phyloP scores from a whole-genome alignment of 768 basidiomycete species.

The Termitomyces sp. region DNA sequence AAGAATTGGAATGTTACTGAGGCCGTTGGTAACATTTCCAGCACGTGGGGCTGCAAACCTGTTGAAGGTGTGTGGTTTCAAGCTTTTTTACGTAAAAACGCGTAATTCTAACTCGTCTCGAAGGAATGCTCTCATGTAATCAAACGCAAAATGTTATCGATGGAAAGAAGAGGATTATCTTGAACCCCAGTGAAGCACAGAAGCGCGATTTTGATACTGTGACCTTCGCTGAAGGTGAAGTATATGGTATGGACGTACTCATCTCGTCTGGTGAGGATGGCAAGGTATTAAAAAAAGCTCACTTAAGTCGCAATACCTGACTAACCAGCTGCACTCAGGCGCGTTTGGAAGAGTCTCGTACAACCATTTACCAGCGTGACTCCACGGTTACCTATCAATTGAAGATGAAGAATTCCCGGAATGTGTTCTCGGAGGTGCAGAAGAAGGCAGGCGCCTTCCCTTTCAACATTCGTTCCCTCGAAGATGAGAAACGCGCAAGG shows the following conservation, averaged over 20 bases:
- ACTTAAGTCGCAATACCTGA: not conserved
- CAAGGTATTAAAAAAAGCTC: conserved; percentile 52
- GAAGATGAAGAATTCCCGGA: conserved; percentile 96
- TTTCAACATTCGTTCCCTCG: conserved; percentile 90
- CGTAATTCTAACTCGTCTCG: conserved; percentile 5
- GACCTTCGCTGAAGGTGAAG: conserved; percentile 89
- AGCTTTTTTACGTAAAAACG: conserved; percentile 14
- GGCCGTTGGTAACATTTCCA: conserved; percentile 67
- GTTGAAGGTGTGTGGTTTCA: conserved; percentile 68
- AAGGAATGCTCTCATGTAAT: conserved; percentile 94
- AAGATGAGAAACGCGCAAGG: conserved; percentile 93
- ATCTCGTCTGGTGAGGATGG: conserved; percentile 87
- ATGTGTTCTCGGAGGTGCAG: conserved; percentile 96
- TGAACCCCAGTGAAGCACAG: conserved; percentile 84
- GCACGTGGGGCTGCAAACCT: conserved; percentile 81
- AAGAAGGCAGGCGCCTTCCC: conserved; percentile 98
- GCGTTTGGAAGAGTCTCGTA: conserved; percentile 83
- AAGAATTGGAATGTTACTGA: conserved; percentile 97
- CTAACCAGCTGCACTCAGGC: conserved; percentile 50
- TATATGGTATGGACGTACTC: conserved; percentile 92
- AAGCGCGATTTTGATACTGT: conserved; percentile 82
- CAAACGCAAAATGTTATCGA: conserved; percentile 94
- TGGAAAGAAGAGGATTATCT: conserved; percentile 92
- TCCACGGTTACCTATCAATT: conserved; percentile 86
- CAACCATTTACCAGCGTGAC: conserved; percentile 91